Percentiles rank a stretch among this genome's conserved stretches.
Evolutionary conservation across 352 stramenopile genomes (phyloP).

Genomic region (Thraustochytrium striatum): DNA sequence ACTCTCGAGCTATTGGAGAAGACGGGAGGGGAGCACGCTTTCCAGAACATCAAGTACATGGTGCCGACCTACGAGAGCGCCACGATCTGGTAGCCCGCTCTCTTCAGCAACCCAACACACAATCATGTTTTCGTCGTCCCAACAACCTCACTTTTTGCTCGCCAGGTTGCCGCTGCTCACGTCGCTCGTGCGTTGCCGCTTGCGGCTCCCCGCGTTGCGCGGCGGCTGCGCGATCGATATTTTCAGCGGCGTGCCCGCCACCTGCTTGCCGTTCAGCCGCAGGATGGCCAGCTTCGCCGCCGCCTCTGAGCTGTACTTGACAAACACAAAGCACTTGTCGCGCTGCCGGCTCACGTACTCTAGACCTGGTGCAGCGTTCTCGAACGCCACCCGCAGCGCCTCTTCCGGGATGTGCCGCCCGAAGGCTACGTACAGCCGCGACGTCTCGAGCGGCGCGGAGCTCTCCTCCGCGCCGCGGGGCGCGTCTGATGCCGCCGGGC

Average conservation of each 20-base stretch:
- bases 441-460: conserved; percentile 40
- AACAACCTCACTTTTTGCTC: neutral
- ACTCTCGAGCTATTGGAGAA: conserved; percentile 93
- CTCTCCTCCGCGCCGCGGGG: neutral
- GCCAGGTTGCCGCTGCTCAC: neutral
- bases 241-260: neutral
- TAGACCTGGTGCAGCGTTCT: conserved; percentile 26
- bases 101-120: neutral
- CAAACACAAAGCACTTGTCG: conserved; percentile 48
- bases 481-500: neutral
- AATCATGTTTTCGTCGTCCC: neutral
- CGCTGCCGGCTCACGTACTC: conserved; percentile 38
- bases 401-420: conserved; percentile 31
- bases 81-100: neutral
- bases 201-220: neutral
- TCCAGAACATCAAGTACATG: conserved; percentile 98
- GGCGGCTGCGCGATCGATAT: conserved; percentile 43
- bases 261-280: conserved; percentile 35
- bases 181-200: conserved; percentile 34
- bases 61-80: conserved; percentile 84
- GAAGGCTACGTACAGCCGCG: conserved; percentile 39
- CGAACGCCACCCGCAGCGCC: conserved; percentile 2
- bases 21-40: conserved; percentile 90
- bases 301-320: conserved; percentile 41
- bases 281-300: conserved; percentile 34